These are phyloP conservation scores for Nigrospora sphaerica DNA, from an alignment of 2,329 filamentous ascomycete species.

Conservation along the genomic window DNA sequence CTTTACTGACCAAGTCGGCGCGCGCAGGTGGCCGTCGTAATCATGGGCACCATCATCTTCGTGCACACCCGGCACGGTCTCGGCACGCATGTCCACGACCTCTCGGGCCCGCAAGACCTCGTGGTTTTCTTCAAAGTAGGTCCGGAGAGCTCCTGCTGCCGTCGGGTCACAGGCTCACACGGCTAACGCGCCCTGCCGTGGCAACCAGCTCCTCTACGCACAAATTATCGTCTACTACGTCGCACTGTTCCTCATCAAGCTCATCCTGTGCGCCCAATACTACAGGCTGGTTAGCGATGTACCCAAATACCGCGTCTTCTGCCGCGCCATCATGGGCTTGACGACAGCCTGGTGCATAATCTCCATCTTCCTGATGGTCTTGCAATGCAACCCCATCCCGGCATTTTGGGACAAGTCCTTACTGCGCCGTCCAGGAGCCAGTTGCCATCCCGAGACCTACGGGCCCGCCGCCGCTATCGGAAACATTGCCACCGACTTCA, in stretches of 20 bases:
- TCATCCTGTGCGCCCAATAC: background rate
- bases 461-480: background rate
- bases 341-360: background rate
- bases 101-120: background rate
- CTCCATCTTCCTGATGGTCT: background rate
- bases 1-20: background rate
- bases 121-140: background rate
- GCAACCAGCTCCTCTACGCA: background rate
- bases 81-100: background rate
- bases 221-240: background rate
- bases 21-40: background rate
- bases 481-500: conserved; percentile 1
- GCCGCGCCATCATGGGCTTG: background rate
- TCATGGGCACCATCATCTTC: background rate
- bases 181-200: background rate
- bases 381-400: background rate
- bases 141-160: background rate
- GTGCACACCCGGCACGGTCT: background rate
- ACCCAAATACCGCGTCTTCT: background rate
- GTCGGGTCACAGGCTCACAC: background rate
- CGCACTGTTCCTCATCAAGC: background rate
- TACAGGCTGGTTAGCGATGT: background rate
- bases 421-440: background rate
- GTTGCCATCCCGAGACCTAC: background rate
- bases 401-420: background rate